Evolutionary conservation across 2,329 filamentous ascomycete species (phyloP).

Genomic region (Scytalidium lignicola): DNA sequence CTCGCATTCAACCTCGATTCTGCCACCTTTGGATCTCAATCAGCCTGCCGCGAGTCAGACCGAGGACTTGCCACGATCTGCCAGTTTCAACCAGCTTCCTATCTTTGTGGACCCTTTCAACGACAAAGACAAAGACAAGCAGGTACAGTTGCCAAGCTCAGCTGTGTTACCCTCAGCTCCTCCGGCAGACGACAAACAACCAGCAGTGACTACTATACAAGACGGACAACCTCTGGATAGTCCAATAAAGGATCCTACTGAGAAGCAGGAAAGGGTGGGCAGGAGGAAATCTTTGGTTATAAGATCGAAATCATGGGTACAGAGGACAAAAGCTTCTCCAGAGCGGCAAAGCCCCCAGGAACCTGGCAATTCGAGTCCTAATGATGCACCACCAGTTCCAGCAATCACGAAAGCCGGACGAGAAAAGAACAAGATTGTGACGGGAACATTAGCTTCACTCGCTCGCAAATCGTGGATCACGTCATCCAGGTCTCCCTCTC

Average conservation of each 20-base stretch:
- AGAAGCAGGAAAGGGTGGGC: conserved; percentile 21
- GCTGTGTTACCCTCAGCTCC: conserved; percentile 8
- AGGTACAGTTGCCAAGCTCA: conserved; percentile 13
- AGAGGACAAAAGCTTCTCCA: conserved; percentile 23
- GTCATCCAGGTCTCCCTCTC: conserved; percentile 41
- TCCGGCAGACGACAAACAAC: conserved; percentile 5
- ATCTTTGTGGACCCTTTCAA: conserved; percentile 23
- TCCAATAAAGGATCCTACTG: conserved; percentile 20
- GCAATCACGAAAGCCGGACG: conserved; percentile 19
- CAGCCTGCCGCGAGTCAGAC: conserved; percentile 9
- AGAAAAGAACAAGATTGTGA: conserved; percentile 40
- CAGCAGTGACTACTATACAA: conserved; percentile 8
- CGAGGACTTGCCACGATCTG: conserved; percentile 43
- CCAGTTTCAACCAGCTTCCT: conserved; percentile 53
- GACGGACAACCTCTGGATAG: conserved; percentile 12
- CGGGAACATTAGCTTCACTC: conserved; percentile 44
- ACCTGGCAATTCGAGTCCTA: conserved; percentile 21
- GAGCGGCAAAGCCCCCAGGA: conserved; percentile 19
- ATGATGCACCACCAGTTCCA: conserved; percentile 28
- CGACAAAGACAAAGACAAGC: conserved; percentile 11
- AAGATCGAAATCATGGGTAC: conserved; percentile 30
- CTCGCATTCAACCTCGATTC: conserved; percentile 26
- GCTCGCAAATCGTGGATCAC: conserved; percentile 46
- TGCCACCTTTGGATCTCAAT: conserved; percentile 17
- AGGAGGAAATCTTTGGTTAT: conserved; percentile 28